These are phyloP conservation scores for Hypomontagnella monticulosa DNA, from an alignment of 495 filamentous ascomycete species.

Conservation along the genomic window DNA sequence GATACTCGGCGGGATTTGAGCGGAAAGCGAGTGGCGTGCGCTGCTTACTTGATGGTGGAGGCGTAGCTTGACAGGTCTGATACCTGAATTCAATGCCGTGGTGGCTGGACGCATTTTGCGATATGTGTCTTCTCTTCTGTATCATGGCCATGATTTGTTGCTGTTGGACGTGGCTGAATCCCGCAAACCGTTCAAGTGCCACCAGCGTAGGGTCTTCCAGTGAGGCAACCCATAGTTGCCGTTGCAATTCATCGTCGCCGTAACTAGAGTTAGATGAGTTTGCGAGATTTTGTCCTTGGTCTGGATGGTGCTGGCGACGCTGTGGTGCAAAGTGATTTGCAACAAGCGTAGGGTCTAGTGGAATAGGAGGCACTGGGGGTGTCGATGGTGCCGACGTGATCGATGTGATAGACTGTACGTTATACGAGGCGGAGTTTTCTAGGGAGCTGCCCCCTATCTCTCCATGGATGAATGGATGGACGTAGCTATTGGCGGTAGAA, in stretches of 20 bases:
- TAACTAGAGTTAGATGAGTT: constrained; percentile 4
- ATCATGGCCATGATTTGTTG: constrained; percentile 37
- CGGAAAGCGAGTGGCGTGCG: neutral
- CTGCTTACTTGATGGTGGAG: constrained; percentile 35
- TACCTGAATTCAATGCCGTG: constrained; percentile 31
- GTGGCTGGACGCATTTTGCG: constrained; percentile 18
- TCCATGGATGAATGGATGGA: constrained; percentile 18
- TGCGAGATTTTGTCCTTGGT: constrained; percentile 11
- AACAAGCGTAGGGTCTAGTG: constrained; percentile 37
- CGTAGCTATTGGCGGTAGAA: constrained; percentile 25
- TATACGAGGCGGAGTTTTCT: constrained; percentile 22
- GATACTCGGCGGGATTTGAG: neutral
- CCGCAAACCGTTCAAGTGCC: constrained; percentile 40
- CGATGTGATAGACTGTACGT: constrained; percentile 28
- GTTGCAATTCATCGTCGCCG: constrained; percentile 23
- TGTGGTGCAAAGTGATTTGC: constrained; percentile 18
- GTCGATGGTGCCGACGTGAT: constrained; percentile 37
- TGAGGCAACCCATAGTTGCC: constrained; percentile 32
- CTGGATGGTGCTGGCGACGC: constrained; percentile 16
- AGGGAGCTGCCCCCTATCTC: constrained; percentile 23
- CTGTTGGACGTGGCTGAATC: constrained; percentile 38
- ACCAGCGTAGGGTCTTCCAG: constrained; percentile 36
- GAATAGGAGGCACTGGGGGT: constrained; percentile 34
- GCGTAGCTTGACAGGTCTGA: constrained; percentile 30
- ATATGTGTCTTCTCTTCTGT: constrained; percentile 37